Conservation (phyloP, 163 green algal genomes). For the Chlorella variabilis region DNA sequence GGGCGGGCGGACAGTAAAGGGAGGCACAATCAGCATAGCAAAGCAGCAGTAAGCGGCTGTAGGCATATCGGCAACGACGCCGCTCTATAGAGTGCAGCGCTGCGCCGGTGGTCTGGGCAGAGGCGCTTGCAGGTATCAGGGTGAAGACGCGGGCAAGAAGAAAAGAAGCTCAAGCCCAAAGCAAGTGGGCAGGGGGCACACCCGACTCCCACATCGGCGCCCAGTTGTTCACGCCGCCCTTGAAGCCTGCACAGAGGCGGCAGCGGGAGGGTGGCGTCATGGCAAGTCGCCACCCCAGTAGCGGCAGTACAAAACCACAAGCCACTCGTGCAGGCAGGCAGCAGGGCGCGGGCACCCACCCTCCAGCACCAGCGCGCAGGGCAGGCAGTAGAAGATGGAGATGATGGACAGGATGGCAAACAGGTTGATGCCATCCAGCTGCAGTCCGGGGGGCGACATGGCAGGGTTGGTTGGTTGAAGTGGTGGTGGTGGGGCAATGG, state of each 20-base stretch:
- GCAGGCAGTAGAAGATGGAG: conserved; percentile 85
- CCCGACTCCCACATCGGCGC: conserved; percentile 60
- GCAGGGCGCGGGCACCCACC: background rate
- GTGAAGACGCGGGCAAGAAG: no score
- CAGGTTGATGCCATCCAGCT: conserved; percentile 95
- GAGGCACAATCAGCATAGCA: background rate
- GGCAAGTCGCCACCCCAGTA: no score
- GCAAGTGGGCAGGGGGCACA: background rate
- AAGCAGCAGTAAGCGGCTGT: background rate
- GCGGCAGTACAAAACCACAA: no score
- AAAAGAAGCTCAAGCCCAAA: background rate
- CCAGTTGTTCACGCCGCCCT: conserved; percentile 67
- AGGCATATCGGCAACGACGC: no score
- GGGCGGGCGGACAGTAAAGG: background rate
- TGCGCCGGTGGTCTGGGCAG: no score
- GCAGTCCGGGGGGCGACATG: background rate
- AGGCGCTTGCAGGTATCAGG: conserved; percentile 30
- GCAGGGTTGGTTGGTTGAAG: background rate
- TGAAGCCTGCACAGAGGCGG: conserved; percentile 29
- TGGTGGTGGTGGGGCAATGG: no score
- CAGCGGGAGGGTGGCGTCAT: no score
- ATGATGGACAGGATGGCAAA: conserved; percentile 81
- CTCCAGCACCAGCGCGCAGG: conserved; percentile 82
- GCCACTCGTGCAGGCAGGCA: no score
- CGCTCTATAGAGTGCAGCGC: no score